Evolutionary conservation across 306 rosid genomes (phyloP).

Genomic region (Vigna angularis): DNA sequence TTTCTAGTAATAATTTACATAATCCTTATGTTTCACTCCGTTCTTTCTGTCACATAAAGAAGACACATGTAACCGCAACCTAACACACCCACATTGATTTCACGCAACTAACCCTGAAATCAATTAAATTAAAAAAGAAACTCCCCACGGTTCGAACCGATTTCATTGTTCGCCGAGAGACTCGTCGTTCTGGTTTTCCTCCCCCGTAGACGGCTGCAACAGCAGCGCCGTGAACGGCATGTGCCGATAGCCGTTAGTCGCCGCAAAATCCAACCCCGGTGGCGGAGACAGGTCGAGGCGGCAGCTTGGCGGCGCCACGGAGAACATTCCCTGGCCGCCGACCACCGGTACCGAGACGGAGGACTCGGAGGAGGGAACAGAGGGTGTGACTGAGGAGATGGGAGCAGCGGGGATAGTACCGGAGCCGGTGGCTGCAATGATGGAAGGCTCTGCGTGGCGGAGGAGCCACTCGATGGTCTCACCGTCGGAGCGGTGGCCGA

Average conservation of each 20-base stretch:
- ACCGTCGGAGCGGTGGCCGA: constrained; percentile 97
- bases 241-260: constrained; percentile 55
- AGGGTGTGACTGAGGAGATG: constrained; percentile 50
- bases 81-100: constrained; percentile 22
- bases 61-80: not conserved
- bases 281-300: constrained; percentile 71
- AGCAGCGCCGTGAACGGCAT: constrained; percentile 92
- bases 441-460: constrained; percentile 86
- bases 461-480: constrained; percentile 98
- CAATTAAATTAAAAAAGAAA: not conserved
- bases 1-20: constrained; percentile 47
- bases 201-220: constrained; percentile 68
- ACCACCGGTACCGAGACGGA: constrained; percentile 39
- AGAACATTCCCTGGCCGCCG: constrained; percentile 52
- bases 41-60: constrained; percentile 9
- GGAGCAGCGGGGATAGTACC: constrained; percentile 70
- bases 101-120: constrained; percentile 21
- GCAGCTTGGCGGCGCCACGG: constrained; percentile 63
- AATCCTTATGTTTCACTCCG: constrained; percentile 4
- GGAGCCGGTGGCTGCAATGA: constrained; percentile 82
- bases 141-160: not conserved
- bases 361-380: constrained; percentile 41
- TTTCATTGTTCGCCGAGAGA: constrained; percentile 53
- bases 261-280: constrained; percentile 57
- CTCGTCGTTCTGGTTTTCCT: constrained; percentile 62